A percentile compares a stretch with the other conserved stretches of the same genome.
These are phyloP conservation scores for Grifola frondosa DNA, from an alignment of 1,284 basidiomycete species.

Conservation along the genomic window DNA sequence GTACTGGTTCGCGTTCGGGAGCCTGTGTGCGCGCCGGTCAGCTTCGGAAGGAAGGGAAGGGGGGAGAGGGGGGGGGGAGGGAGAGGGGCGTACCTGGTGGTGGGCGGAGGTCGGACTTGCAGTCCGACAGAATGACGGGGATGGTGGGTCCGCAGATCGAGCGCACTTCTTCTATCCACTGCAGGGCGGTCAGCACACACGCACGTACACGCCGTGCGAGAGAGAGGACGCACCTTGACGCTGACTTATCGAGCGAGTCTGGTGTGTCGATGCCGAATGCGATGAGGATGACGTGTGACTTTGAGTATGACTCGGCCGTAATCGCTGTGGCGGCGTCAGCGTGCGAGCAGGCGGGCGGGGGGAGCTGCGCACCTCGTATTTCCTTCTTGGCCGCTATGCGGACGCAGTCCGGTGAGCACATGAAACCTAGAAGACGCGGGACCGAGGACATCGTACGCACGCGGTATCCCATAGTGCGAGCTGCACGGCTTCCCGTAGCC, in stretches of 20 bases:
- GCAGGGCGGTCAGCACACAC: slow-evolving; percentile 1
- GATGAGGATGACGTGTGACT: slow-evolving; percentile 98
- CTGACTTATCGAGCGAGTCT: slow-evolving; percentile 96
- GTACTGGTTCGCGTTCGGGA: slow-evolving; percentile 38
- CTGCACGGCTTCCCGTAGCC: slow-evolving; percentile 97
- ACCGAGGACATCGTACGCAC: slow-evolving; percentile 33
- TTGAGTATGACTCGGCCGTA: slow-evolving; percentile 94
- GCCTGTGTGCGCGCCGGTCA: slow-evolving; percentile 5
- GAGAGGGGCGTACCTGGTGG: slow-evolving; percentile 18
- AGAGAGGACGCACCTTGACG: slow-evolving; percentile 63
- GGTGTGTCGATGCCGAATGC: slow-evolving; percentile 96
- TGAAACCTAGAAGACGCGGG: no score
- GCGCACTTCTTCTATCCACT: slow-evolving; percentile 98
- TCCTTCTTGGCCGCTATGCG: slow-evolving; percentile 19
- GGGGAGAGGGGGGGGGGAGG: neutral
- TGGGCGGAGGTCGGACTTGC: slow-evolving; percentile 81
- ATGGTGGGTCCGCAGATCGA: slow-evolving; percentile 85
- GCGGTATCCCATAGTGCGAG: slow-evolving; percentile 97
- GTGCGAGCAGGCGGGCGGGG: no score
- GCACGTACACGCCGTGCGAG: neutral
- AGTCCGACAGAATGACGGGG: slow-evolving; percentile 83
- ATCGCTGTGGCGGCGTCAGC: no score
- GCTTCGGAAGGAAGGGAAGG: neutral
- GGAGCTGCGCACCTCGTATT: no score
- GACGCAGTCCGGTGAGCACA: slow-evolving; percentile 7